A percentile compares a stretch with the other conserved stretches of the same genome.
phyloP scores from a whole-genome alignment of 306 rosid genomes.

The Sophora flavescens region DNA sequence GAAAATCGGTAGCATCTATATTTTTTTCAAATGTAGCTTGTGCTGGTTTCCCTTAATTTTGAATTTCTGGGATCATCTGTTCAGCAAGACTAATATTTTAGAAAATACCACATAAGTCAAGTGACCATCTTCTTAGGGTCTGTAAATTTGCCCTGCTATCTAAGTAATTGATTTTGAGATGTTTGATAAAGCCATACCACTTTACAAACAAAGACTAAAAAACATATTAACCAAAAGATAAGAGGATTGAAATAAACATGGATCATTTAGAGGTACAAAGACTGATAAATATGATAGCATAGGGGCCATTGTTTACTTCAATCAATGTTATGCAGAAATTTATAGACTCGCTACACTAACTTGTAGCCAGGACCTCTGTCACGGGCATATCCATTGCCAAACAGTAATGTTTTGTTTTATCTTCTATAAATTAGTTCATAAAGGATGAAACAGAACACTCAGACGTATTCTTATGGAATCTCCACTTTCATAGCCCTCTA shows the following conservation, averaged over 20 bases:
- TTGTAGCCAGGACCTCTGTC: not conserved
- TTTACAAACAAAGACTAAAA: not conserved
- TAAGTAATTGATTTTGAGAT: not conserved
- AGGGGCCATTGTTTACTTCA: not conserved
- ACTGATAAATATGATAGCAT: not conserved
- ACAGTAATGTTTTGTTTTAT: not conserved
- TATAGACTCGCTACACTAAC: not conserved
- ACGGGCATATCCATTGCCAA: not conserved
- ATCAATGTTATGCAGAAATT: not conserved
- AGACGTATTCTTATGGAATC: not conserved
- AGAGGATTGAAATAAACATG: not conserved
- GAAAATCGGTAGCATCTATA: not conserved
- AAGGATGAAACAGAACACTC: constrained; percentile 10
- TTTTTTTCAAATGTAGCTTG: not conserved
- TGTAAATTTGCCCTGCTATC: not conserved
- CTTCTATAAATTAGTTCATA: constrained; percentile 1
- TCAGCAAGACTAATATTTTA: not conserved
- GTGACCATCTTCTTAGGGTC: not conserved
- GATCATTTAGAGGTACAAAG: not conserved
- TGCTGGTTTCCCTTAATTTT: not conserved
- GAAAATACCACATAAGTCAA: not conserved
- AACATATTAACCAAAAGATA: no score
- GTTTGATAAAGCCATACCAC: not conserved
- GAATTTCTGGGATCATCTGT: not conserved
- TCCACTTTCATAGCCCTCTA: not conserved